Conservation (phyloP, 2,329 filamentous ascomycete genomes). For the Aciculosporium take region DNA sequence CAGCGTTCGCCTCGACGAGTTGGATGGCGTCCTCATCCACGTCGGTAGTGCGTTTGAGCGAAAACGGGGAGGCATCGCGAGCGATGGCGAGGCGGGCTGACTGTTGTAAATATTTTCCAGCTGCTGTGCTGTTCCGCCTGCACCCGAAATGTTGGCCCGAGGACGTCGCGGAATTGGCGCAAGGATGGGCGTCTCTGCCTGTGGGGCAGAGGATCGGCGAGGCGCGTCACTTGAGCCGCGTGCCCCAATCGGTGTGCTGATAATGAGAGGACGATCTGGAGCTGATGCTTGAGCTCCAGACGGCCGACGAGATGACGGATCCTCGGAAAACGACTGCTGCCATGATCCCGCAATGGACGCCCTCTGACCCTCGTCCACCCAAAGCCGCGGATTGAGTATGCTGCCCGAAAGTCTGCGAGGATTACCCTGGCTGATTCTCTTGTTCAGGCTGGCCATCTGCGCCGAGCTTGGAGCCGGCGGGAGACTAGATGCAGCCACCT, state of each 20-base stretch:
- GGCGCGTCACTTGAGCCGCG: constrained; percentile 36
- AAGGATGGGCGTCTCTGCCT: constrained; percentile 31
- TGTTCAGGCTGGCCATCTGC: constrained; percentile 25
- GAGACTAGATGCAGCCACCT: constrained; percentile 19
- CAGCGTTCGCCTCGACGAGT: constrained; percentile 21
- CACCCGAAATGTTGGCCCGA: constrained; percentile 18
- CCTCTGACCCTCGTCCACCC: neutral
- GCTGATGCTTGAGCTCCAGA: constrained; percentile 10
- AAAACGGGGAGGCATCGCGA: constrained; percentile 5
- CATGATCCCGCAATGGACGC: neutral
- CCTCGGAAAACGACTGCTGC: neutral
- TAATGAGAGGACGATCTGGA: constrained; percentile 42
- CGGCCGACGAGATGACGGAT: neutral
- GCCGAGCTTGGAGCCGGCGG: constrained; percentile 25
- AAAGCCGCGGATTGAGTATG: constrained; percentile 15
- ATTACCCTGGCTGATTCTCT: constrained; percentile 22
- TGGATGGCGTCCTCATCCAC: constrained; percentile 23
- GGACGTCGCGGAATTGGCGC: constrained; percentile 40
- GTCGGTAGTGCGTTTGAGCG: constrained; percentile 12
- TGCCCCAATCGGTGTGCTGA: constrained; percentile 44
- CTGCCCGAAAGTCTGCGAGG: constrained; percentile 30
- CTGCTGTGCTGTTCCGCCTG: constrained; percentile 34
- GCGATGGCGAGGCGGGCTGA: constrained; percentile 10
- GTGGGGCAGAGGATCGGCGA: constrained; percentile 18
- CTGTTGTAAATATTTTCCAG: constrained; percentile 40